A percentile compares a stretch with the other conserved stretches of the same genome.
phyloP scores from a whole-genome alignment of 2,329 filamentous ascomycete genomes.

The Arthrinium phaeospermum region DNA sequence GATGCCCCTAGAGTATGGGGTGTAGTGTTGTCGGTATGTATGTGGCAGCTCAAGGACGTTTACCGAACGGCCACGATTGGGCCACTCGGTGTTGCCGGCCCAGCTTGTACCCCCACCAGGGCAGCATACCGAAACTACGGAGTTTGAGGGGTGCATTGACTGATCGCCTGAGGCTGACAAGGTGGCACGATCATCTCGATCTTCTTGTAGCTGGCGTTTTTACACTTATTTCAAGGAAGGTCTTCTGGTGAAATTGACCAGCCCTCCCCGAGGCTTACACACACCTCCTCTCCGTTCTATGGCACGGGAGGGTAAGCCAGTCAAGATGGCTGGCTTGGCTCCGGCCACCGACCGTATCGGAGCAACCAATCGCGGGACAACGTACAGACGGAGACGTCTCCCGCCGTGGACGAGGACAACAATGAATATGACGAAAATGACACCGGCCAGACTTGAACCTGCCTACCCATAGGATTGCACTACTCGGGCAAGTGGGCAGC shows the following conservation, averaged over 20 bases:
- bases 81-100: conserved; percentile 3
- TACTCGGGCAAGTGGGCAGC: not conserved
- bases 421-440: not conserved
- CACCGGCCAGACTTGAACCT: not conserved
- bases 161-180: conserved; percentile 13
- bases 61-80: not conserved
- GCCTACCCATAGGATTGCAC: not conserved
- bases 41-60: not conserved
- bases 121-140: not conserved
- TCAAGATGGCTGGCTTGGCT: not conserved
- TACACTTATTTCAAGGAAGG: not conserved
- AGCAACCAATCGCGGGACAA: not conserved
- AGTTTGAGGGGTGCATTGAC: not conserved
- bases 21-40: not conserved
- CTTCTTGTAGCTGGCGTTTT: not conserved
- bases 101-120: not conserved
- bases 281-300: not conserved
- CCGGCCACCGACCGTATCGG: not conserved
- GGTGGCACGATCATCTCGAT: conserved; percentile 17
- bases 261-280: not conserved
- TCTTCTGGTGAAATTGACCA: not conserved
- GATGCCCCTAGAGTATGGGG: not conserved
- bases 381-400: not conserved
- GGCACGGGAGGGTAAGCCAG: not conserved
- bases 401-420: not conserved